These are phyloP conservation scores for Cladosporium sp. DNA, from an alignment of 2,329 filamentous ascomycete genomes.

Conservation along the genomic window DNA sequence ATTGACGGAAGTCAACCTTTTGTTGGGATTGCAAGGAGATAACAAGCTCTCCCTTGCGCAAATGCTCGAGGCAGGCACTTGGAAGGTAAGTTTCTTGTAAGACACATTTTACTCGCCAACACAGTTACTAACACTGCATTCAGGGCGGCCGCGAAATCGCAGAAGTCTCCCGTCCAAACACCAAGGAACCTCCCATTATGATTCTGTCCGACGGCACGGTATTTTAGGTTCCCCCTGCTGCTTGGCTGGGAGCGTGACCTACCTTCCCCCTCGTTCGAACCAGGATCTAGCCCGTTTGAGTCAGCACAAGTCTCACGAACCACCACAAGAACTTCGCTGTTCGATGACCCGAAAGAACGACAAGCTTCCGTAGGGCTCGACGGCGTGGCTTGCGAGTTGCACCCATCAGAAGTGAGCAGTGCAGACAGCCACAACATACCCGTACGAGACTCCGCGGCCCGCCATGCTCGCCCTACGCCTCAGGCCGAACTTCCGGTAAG, in stretches of 20 bases:
- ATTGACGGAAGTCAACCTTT: conserved; percentile 61
- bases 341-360: background rate
- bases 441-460: background rate
- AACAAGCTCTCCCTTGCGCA: conserved; percentile 75
- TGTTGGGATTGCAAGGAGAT: conserved; percentile 63
- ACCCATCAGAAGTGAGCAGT: background rate
- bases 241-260: conserved; percentile 24
- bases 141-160: conserved; percentile 88
- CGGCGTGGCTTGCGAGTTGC: background rate
- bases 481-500: background rate
- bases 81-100: conserved; percentile 54
- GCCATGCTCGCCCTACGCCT: background rate
- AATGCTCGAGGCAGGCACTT: conserved; percentile 90
- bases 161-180: conserved; percentile 91
- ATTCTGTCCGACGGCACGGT: conserved; percentile 96
- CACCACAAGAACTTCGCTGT: background rate
- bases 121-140: conserved; percentile 19
- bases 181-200: conserved; percentile 92
- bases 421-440: background rate
- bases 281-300: background rate
- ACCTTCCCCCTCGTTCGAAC: conserved; percentile 4
- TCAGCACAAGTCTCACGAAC: background rate
- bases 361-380: background rate
- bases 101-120: background rate
- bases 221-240: conserved; percentile 55